Percentiles rank a stretch among this genome's conserved stretches.
phyloP scores from a whole-genome alignment of 148 eudicot species.

The Polygonum maritimum region DNA sequence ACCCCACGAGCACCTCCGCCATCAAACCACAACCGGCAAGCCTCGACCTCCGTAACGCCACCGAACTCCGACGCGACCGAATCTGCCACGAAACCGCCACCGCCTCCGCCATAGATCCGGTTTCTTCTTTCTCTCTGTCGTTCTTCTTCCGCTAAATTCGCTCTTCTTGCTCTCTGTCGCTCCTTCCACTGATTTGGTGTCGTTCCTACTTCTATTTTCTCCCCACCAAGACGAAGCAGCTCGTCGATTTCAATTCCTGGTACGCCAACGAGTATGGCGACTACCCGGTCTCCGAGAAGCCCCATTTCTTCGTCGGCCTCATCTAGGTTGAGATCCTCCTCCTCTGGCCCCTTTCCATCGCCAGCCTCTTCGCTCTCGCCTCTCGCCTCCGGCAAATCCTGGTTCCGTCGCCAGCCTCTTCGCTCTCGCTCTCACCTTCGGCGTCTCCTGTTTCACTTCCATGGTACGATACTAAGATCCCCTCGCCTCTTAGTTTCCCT shows the following conservation, averaged over 20 bases:
- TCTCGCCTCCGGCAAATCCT: constrained; percentile 22
- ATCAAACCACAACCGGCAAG: too few species aligned
- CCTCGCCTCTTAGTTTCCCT: not conserved
- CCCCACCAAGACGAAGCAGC: too few species aligned
- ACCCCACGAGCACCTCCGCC: too few species aligned
- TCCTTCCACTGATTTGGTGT: too few species aligned
- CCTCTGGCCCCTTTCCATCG: constrained; percentile 27
- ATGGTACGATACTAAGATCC: constrained; percentile 13
- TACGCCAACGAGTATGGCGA: constrained; percentile 24
- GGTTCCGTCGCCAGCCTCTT: constrained; percentile 25
- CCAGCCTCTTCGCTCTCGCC: constrained; percentile 15
- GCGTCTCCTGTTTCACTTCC: constrained; percentile 20
- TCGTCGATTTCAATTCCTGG: constrained; percentile 20
- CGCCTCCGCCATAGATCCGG: too few species aligned
- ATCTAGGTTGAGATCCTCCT: constrained; percentile 24
- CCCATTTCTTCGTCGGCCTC: constrained; percentile 30
- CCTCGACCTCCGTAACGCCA: too few species aligned
- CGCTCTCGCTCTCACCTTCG: constrained; percentile 29
- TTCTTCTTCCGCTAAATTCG: too few species aligned
- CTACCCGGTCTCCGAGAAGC: constrained; percentile 25
- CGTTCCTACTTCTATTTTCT: too few species aligned
- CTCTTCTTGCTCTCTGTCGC: too few species aligned
- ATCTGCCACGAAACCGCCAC: too few species aligned
- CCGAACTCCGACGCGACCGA: too few species aligned
- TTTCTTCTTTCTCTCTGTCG: too few species aligned